A percentile compares a stretch with the other conserved stretches of the same genome.
phyloP scores from a whole-genome alignment of 371 early-diverging fungal species.

The Mortierella sp. region DNA sequence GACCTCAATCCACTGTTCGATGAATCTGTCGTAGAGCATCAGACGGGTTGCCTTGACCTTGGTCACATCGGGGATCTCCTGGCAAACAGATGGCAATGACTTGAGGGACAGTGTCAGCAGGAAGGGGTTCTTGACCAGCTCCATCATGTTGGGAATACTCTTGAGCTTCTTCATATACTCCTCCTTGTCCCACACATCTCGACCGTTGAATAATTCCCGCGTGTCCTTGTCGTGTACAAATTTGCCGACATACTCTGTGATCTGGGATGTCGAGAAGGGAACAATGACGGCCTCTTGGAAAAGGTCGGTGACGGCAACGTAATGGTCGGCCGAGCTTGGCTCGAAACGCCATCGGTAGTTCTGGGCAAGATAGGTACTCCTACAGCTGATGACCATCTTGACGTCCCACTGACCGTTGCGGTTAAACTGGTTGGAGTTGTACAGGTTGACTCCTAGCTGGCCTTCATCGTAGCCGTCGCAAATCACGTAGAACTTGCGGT shows the following conservation, averaged over 20 bases:
- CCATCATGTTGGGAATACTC: conserved; percentile 16
- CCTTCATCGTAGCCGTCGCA: conserved; percentile 35
- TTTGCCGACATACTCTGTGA: conserved; percentile 16
- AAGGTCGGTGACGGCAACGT: background rate
- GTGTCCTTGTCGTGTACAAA: background rate
- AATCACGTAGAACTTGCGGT: conserved; percentile 18
- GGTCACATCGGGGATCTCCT: background rate
- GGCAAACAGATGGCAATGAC: background rate
- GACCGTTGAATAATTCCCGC: background rate
- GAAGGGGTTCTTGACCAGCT: conserved; percentile 30
- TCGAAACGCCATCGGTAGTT: conserved; percentile 17
- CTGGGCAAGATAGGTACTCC: background rate
- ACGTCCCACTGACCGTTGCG: background rate
- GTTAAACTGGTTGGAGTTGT: conserved; percentile 13
- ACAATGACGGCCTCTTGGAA: conserved; percentile 17
- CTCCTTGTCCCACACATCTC: background rate
- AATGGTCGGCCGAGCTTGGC: background rate
- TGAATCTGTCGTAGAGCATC: conserved; percentile 19
- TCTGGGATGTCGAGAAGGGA: conserved; percentile 14
- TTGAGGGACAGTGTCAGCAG: background rate
- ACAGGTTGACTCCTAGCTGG: background rate
- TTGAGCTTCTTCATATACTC: conserved; percentile 12
- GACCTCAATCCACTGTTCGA: conserved; percentile 4
- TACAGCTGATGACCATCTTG: conserved; percentile 26
- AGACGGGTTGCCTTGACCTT: background rate